Evolutionary conservation across 1,284 basidiomycete species (phyloP), one percentile per base, ranked within the genome.

Genomic region (Ustilago shanxiensis): DNA sequence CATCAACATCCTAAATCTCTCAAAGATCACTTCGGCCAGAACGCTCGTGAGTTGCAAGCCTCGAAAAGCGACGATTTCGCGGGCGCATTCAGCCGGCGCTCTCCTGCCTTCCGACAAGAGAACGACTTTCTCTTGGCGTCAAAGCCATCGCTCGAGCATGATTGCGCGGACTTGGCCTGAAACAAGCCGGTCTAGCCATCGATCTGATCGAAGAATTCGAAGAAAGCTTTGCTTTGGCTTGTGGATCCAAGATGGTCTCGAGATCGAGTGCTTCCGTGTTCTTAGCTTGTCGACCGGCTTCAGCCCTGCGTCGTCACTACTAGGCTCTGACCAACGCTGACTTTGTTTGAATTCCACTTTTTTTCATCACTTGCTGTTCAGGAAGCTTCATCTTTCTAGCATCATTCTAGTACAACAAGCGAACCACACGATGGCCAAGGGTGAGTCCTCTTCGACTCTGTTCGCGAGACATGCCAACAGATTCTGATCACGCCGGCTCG

Each of bases 341-440:
- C 41, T 20, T 7, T 11, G n/a, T n/a, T 20, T 44, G 10, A 14
- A 14, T 16, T 44, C 8, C 20, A 7, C 41, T 8, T 44, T 44
- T n/a, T 33, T 20, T 22, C 8, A 20, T 20, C n/a, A 3, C 41
- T 44, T 20, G 3, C 11, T n/a, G n/a, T n/a, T n/a, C 16, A 44
- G 41, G n/a, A 7, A 20, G 16, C 41, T 20, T 4, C 20, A 44
- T 44, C n/a, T 11, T 44, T 20, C 16, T 18, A 16, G 37, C 37
- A 39, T 18, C 37, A 16, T 16, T 16, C 37, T 1, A 16, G 24
- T 24, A 47, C 50, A 55, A n/a, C n/a, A n/a, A n/a, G n/a, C n/a
- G n/a, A n/a, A n/a, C n/a, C n/a, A n/a, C 18, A 57, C 20, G 41
- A 72, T 72, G 71, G 71, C 71, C n/a, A 72, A 72, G 57, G 60